Percentiles rank a stretch among this genome's conserved stretches.
Conservation (phyloP, 352 stramenopile species). For the Globisporangium barbulae region DNA sequence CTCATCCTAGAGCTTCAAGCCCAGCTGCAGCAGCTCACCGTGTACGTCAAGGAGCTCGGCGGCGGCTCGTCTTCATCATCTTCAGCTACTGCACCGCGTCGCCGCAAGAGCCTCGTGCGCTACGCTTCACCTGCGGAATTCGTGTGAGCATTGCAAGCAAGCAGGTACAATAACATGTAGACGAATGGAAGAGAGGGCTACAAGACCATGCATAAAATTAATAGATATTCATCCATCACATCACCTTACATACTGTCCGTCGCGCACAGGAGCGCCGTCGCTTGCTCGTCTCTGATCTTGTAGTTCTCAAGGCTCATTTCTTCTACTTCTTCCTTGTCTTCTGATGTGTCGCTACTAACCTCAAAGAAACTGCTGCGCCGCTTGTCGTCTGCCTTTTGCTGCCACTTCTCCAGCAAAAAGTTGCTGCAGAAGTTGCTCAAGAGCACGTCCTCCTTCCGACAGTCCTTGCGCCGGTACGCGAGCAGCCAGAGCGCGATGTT, state of each 20-base stretch:
- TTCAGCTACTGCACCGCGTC: background rate
- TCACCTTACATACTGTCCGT: background rate
- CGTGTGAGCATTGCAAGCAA: background rate
- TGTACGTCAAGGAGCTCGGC: conserved; percentile 11
- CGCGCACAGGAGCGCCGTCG: background rate
- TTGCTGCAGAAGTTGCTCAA: conserved; percentile 3
- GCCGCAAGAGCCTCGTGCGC: conserved; percentile 14
- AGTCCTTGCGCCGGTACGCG: conserved; percentile 10
- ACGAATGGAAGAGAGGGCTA: background rate
- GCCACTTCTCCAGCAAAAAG: conserved; percentile 15
- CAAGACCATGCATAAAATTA: background rate
- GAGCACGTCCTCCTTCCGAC: conserved; percentile 16
- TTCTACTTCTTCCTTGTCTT: background rate
- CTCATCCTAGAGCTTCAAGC: conserved; percentile 17
- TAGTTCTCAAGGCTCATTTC: background rate
- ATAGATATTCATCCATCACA: background rate
- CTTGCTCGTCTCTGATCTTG: background rate
- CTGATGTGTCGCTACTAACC: background rate
- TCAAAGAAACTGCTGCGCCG: background rate
- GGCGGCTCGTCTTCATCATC: background rate
- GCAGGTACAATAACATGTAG: background rate
- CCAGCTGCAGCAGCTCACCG: conserved; percentile 18
- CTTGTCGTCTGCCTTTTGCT: background rate
- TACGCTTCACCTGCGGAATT: conserved; percentile 10
- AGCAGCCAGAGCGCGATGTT: conserved; percentile 57